Evolutionary conservation across 1,284 basidiomycete genomes (phyloP).

Genomic region (Inonotus hispidus): DNA sequence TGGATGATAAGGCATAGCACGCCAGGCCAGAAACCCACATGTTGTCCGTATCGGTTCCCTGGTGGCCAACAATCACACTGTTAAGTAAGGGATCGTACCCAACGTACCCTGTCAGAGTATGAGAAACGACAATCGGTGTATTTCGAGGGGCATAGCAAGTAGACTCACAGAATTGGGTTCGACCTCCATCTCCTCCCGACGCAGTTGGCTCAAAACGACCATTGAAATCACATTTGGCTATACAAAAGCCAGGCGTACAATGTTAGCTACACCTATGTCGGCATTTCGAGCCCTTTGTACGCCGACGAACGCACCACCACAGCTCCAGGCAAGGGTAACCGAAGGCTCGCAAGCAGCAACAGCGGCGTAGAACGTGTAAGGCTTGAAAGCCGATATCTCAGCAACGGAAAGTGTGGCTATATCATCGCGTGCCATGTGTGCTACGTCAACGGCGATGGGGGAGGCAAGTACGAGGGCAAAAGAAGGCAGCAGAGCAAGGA

Average conservation of each 20-base stretch:
- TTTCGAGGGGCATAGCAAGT: slow-evolving; percentile 4
- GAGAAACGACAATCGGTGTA: not conserved
- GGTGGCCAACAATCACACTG: slow-evolving; percentile 31
- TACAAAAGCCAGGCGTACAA: not conserved
- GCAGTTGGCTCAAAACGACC: slow-evolving; percentile 49
- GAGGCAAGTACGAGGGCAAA: not conserved
- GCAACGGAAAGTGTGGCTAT: slow-evolving; percentile 37
- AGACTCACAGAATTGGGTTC: slow-evolving; percentile 41
- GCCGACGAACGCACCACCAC: slow-evolving; percentile 42
- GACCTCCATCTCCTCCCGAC: slow-evolving; percentile 53
- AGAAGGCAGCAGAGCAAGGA: not conserved
- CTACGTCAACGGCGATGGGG: not conserved
- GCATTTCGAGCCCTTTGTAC: too few relatives aligned
- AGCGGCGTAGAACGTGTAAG: slow-evolving; percentile 51
- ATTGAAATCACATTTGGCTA: slow-evolving; percentile 50
- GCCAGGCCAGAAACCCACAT: slow-evolving; percentile 25
- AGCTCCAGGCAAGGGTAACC: slow-evolving; percentile 46
- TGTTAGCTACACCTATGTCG: too few relatives aligned
- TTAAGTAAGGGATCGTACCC: slow-evolving; percentile 28
- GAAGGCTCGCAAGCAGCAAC: slow-evolving; percentile 47
- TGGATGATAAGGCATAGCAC: not conserved
- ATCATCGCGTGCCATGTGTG: not conserved
- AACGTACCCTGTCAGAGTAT: slow-evolving; percentile 29
- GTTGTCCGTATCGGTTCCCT: slow-evolving; percentile 27
- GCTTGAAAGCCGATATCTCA: slow-evolving; percentile 43